Evolutionary conservation across 805 yeast genomes (phyloP), one percentile per base, ranked within the genome.

Genomic region (Candida rishiriensis): DNA sequence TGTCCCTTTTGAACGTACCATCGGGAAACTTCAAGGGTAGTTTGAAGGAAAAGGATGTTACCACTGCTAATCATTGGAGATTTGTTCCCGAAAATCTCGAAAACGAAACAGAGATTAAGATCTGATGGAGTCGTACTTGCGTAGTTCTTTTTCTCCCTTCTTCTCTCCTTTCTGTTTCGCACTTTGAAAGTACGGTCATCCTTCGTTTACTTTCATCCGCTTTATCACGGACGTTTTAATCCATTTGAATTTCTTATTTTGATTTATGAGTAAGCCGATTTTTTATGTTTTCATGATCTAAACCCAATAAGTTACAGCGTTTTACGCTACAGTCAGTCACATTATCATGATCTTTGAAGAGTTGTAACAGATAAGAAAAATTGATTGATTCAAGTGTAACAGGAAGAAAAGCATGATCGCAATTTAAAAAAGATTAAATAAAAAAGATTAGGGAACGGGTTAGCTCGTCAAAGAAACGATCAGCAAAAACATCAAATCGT

Each of bases 1-100:
- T 85, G 46, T 83, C 90, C 9, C 70, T 71, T 39, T 74, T 73
- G 50, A 81, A 83, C 58, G 83, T 78, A 13, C 83, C 86, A 11
- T 82, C 88, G 42, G 91, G 93, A 36, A 68, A 84, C 2, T 48
- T 64, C 14, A 48, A 48, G 18, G 57, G 52, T 10, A 52, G 53
- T 26, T 17, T 51, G 16, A 72, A 70, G 48, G 77, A 74, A 41
- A 75, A 77, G 3, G 81, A 80, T 54, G 74, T 79, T 36, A 86
- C 79, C 46, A 34, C 43, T 13, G 48, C 45, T 41, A 45, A 59
- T 35, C 95, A 86, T 63, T 86, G 95, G 95, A 78, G 90, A 68
- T 77, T 83, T 52, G 68, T 67, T 47, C 68, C 75, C 43, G 65
- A 67, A 30, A 71, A 71, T 45, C 81, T 85, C 78, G 72, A 72